Base-by-base conservation (phyloP, 1,139 yeast genomes). In the Geotrichum reessii region DNA sequence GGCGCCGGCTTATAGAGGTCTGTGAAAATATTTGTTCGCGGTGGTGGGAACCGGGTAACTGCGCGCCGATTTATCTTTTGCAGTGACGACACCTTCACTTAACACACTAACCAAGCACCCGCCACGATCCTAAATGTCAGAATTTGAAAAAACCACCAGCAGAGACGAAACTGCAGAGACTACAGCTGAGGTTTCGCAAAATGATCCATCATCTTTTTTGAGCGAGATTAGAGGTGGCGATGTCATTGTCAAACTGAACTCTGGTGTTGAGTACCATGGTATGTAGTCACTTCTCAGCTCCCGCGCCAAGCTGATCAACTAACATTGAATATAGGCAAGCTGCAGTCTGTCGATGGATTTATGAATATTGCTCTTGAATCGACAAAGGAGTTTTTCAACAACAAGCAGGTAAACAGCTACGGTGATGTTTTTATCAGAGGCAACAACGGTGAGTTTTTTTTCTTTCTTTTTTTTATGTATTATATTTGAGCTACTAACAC, bases 401-500 rank as follows among this genome's bases (percentile, higher is more conserved):
- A 84, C 17, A 76, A 76, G 56, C 76, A 79, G 55, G 83, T 84
- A 60, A 81, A 80, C 58, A 78, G 78, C 50, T 88, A 86, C 68
- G 92, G 90, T 47, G 98, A 93, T 72, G 95, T 92, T 21, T 95
- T 93, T 72, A 83, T 93, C 63, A 85, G 99, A 74, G 99, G 99
- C 48, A 89, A 93, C 71, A 89, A 90, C 73, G 96, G 96, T 79
- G 61, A 63, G 70, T 63, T 8, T 22, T 9, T 6, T 25, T 14
- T 6, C 40, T 25, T 22, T n/a, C 19, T 22, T 17, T 24, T 19
- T 12, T 19, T 56, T 28, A 22, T 53, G n/a, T 25, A 21, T 33
- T 11, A 8, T 53, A 24, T 28, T 24, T 6, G 22, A 1, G 31
- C 17, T 8, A 19, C 21, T 50, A 50, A 31, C 28, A 21, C 25